Base-by-base conservation (phyloP, 345 rosid species). In the Melaleuca alternifolia region DNA sequence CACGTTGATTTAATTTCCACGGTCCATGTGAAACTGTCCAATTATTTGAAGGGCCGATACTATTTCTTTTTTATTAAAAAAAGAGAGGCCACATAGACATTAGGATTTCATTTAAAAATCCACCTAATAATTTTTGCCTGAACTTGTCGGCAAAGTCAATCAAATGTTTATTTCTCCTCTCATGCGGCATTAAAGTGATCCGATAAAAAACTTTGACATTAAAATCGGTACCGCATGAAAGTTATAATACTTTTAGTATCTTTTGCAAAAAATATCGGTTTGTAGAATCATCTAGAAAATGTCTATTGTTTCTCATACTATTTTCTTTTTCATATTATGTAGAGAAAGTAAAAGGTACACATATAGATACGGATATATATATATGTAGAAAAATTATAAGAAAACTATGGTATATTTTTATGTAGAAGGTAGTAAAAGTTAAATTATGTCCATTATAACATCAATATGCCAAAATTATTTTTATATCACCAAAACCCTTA, bases 161-260 rank as follows among this genome's bases (percentile, higher is more conserved):
- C 2, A 59, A 50, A 13, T 26, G 33, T 11, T 59, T 30, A 26
- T 59, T 59, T 54, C 24, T 24, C 6, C 28, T 59, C 15, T 11
- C 33, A 59, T 26, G 30, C 26, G 15, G 11, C 15, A 59, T 10
- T 26, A 6, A 11, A 26, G 30, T 59, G 1, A 26, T 59, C 15
- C 15, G 0, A 1, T 30, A 59, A 59, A 26, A 26, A 26, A 0
- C 5, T 57, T n/a, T 59, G 2, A 2, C 2, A n/a, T 59, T 50
- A 50, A 50, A 50, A 14, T 59, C 6, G 12, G 1, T 6, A 1
- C 6, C 16, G 7, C 12, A n/a, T 1, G 2, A 59, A 59, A 12
- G 4, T 61, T 13, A 7, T 7, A 2, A 16, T 11, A 65, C 21
- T 33, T 65, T 9, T 18, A 65, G n/a, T 65, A 2, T 16, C 11